phyloP scores from a whole-genome alignment of 2,329 filamentous ascomycete species.

The Scytalidium lignicola region DNA sequence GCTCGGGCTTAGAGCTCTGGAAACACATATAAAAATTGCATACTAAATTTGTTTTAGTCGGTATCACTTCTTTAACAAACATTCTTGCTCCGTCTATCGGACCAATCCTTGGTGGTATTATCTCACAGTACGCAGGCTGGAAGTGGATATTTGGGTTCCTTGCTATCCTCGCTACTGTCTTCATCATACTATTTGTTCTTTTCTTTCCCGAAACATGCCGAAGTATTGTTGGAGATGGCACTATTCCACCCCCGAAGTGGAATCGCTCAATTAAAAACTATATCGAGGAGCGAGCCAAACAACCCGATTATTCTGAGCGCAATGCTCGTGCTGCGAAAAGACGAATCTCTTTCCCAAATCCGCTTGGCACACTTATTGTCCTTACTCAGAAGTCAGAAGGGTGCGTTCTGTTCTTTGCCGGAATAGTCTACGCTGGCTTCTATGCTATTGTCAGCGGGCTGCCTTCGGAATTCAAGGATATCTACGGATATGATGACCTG shows the following conservation, averaged over 20 bases:
- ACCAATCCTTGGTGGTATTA: slow-evolving; percentile 40
- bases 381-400: neutral
- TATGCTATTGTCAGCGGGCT: slow-evolving; percentile 45
- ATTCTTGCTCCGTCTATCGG: slow-evolving; percentile 34
- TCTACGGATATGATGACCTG: slow-evolving; percentile 15
- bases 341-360: neutral
- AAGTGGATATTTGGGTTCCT: slow-evolving; percentile 45
- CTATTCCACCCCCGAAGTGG: slow-evolving; percentile 46
- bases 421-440: slow-evolving; percentile 48
- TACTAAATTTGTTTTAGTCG: too few species aligned
- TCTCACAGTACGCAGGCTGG: slow-evolving; percentile 40
- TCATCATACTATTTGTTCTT: slow-evolving; percentile 25
- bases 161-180: slow-evolving; percentile 33
- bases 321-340: neutral
- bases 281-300: neutral
- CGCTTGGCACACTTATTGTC: neutral
- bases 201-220: slow-evolving; percentile 14
- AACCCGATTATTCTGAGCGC: neutral
- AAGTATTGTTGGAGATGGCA: slow-evolving; percentile 23
- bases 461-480: slow-evolving; percentile 32
- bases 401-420: slow-evolving; percentile 32
- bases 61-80: too few species aligned
- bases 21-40: too few species aligned
- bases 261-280: slow-evolving; percentile 51
- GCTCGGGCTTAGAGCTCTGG: too few species aligned